Conservation (phyloP, 2,329 filamentous ascomycete species). For the Sphaerostilbella broomeana region DNA sequence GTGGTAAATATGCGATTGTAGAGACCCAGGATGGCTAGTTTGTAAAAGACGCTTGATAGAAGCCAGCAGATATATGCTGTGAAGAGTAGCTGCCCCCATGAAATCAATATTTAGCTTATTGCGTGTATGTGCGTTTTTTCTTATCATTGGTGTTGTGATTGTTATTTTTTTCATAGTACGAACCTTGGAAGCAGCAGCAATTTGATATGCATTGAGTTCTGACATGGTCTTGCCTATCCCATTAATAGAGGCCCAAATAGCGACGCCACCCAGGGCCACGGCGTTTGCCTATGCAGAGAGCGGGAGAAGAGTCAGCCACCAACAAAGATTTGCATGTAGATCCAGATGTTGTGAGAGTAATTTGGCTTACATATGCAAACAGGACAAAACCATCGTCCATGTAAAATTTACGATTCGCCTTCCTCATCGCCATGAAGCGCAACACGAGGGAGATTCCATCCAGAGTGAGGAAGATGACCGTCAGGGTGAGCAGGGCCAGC, state of each 20-base stretch:
- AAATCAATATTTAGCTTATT: too few relatives aligned
- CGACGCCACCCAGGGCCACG: slow-evolving; percentile 13
- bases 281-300: slow-evolving; percentile 12
- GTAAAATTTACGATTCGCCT: slow-evolving; percentile 16
- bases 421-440: slow-evolving; percentile 19
- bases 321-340: slow-evolving; percentile 1
- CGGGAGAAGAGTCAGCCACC: too few relatives aligned
- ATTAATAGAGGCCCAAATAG: slow-evolving; percentile 20
- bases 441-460: slow-evolving; percentile 15
- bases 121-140: slow-evolving; percentile 10
- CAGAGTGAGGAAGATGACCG: too few relatives aligned
- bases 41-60: slow-evolving; percentile 21
- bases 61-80: slow-evolving; percentile 25
- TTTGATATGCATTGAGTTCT: not conserved
- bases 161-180: not conserved
- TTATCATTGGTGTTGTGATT: not conserved
- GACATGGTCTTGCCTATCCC: slow-evolving; percentile 19
- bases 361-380: slow-evolving; percentile 19
- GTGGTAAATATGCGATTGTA: slow-evolving; percentile 26
- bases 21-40: slow-evolving; percentile 27
- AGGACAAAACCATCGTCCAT: slow-evolving; percentile 18
- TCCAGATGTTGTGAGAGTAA: not conserved
- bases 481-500: too few relatives aligned
- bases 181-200: not conserved
- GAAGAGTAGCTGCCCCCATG: slow-evolving; percentile 20